Evolutionary conservation across 495 filamentous ascomycete species (phyloP), one percentile per base, ranked within the genome.

Genomic region (Lineolata rhizophorae): DNA sequence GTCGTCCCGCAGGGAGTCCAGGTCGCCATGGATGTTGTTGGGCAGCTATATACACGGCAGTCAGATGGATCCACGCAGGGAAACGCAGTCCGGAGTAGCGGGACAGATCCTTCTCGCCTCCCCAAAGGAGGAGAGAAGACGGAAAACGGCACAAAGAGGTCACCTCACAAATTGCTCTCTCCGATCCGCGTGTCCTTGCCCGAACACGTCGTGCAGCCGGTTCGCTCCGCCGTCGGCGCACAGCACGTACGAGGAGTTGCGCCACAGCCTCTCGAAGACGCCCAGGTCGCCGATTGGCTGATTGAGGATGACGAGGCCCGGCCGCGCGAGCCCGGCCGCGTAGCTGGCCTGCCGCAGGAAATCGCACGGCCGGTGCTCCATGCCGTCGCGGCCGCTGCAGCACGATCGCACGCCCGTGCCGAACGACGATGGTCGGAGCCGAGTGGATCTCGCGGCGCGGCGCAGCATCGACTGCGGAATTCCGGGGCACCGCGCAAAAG

Each of bases 211-310:
- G 38, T 73, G 68, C 20, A 92, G 60, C 9, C 62, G 60, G 52
- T 97, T 94, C 27, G 83, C 82, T 16, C 80, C 87, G 21, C 87
- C 87, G 57, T 97, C 87, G 17, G 81, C 87, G 40, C 77, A 87
- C 30, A 93, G 35, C 13, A 39, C 35, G 25, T 43, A 50, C 9
- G 31, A 20, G 5, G 45, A 33, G 29, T 51, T 42, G 18, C 35
- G 16, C 44, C 52, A 52, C 6, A 56, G 41, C 20, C 37, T 34
- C 8, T 34, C 6, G 29, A 54, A 41, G 11, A 44, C 38, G 16
- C 37, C 38, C 26, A 41, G 40, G 17, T 38, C 37, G 5, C 37
- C 10, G 27, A 56, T 46, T 16, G 52, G 51, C 24, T 53, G 52
- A 36, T 56, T 56, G 22, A 56, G 39, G 15, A 56, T 49, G 34